phyloP scores from a whole-genome alignment of 208 protist genomes.

The Leishmania major region DNA sequence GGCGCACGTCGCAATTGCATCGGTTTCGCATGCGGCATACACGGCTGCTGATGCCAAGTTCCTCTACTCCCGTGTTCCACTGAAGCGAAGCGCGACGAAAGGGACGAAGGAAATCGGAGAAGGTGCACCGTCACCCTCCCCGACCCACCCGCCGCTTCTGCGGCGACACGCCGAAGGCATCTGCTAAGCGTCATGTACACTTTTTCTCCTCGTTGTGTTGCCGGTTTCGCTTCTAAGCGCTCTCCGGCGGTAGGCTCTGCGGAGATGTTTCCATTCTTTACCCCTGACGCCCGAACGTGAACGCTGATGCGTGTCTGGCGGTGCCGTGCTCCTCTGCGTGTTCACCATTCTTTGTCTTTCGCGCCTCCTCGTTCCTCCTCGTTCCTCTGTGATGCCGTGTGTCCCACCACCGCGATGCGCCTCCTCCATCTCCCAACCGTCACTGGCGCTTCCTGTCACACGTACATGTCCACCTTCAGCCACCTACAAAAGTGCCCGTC shows the following conservation, averaged over 20 bases:
- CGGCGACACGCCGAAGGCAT: not conserved
- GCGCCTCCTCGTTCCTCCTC: constrained; percentile 2
- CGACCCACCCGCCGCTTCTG: not conserved
- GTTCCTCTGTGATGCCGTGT: constrained; percentile 6
- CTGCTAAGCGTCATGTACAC: not conserved
- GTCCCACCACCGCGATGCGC: not conserved
- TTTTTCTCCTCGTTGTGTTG: not conserved
- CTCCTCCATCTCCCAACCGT: not conserved
- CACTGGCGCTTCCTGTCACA: not conserved
- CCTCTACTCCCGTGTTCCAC: not conserved
- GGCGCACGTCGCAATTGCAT: not conserved
- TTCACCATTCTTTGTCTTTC: not conserved
- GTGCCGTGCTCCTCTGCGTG: not conserved
- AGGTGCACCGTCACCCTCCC: not conserved
- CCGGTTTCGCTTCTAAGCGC: not conserved
- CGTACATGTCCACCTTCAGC: not conserved
- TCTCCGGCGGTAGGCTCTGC: not conserved
- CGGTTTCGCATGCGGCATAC: not conserved
- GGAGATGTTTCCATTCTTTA: not conserved
- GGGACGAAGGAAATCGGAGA: not conserved
- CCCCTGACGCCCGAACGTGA: not conserved
- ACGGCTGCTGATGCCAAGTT: not conserved
- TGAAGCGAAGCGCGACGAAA: not conserved
- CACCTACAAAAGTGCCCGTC: not conserved
- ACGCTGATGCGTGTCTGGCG: not conserved